Evolutionary conservation across 78 protist species (phyloP).

Genomic region (Dictyostelium intermedium): DNA sequence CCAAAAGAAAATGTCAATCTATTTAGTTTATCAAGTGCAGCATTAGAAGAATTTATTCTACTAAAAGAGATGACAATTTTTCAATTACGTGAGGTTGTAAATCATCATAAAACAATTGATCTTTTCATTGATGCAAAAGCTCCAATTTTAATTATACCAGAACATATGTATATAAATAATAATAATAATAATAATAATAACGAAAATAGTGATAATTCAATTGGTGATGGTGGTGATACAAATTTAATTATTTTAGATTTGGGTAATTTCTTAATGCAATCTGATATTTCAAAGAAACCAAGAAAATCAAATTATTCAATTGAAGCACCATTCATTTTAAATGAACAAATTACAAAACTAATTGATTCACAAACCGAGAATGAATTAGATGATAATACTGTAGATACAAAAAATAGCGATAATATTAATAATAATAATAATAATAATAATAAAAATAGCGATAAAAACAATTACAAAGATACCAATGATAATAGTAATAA

Average conservation of each 20-base stretch:
- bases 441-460: background rate
- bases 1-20: constrained; percentile 67
- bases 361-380: background rate
- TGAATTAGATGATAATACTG: background rate
- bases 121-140: constrained; percentile 68
- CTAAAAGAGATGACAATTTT: constrained; percentile 76
- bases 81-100: constrained; percentile 59
- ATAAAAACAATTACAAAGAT: background rate
- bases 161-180: background rate
- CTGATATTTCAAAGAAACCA: constrained; percentile 41
- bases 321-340: constrained; percentile 18
- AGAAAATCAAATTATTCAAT: background rate
- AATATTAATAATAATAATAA: background rate
- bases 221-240: constrained; percentile 6
- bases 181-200: background rate
- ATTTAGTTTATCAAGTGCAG: constrained; percentile 47
- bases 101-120: constrained; percentile 76
- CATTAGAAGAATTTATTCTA: constrained; percentile 62
- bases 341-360: constrained; percentile 24
- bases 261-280: constrained; percentile 49
- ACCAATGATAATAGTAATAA: background rate
- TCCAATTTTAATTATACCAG: constrained; percentile 64
- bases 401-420: background rate
- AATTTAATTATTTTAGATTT: constrained; percentile 45
- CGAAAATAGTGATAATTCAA: background rate